Evolutionary conservation across 768 basidiomycete species (phyloP), one percentile per base, ranked within the genome.

Genomic region (Mycena capillaripes): DNA sequence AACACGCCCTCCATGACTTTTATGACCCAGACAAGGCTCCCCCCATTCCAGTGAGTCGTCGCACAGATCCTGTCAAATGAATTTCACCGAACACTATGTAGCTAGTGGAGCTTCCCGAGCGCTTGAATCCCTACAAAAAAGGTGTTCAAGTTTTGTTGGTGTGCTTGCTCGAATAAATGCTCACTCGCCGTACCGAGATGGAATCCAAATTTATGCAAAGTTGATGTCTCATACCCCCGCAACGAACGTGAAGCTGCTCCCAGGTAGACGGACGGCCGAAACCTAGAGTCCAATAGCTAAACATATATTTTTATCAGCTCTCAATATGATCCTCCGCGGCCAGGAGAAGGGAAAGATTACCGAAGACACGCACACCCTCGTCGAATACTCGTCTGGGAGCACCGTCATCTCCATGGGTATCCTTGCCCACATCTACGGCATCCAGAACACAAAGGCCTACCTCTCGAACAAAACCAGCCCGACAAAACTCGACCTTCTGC

Each of bases 321-420:
- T 79, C 19, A 79, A 79, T 53, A 77, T 79, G 78, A 61, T 79
- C 38, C 72, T 75, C 1, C 73, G 76, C 25, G 78, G 75, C 11
- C 56, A 76, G 34, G 75, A 79, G 66, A 68, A 66, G 27, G 78
- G 78, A 4, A 52, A 62, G 12, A 72, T 79, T 17, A 76, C 73
- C 2, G 42, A 56, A 5, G 72, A 76, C 27, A 78, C 77, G 9
- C 75, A 78, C 62, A 79, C 75, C 27, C 73, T 79, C 50, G 73
- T 79, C n/a, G 78, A 79, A 34, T 79, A 77, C 38, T 79, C 78
- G 5, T 79, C 78, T 9, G 78, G 78, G 21, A 76, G 75, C 53
- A 78, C 78, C 5, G 73, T 78, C 25, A 79, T 78, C 27, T 79
- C 78, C 12, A 67, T 79, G 30, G 75, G 73, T 23, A 72, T 79